Evolutionary conservation across 441 rosid species (phyloP).

Genomic region (Gossypium davidsonii): DNA sequence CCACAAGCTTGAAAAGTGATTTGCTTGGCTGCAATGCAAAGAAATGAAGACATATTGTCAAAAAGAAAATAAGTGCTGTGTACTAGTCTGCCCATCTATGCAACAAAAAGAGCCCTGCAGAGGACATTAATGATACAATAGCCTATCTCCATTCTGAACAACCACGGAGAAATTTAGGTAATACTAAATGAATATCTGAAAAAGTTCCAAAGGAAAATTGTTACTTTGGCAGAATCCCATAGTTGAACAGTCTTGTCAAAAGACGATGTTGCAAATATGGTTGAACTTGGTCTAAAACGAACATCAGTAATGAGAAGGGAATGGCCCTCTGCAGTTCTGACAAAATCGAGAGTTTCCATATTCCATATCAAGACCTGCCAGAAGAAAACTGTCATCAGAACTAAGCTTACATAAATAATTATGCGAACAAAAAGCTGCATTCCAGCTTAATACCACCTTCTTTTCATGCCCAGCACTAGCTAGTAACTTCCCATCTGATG

Average conservation of each 20-base stretch:
- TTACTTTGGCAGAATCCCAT: constrained; percentile 42
- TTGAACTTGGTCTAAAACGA: constrained; percentile 34
- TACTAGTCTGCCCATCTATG: not conserved
- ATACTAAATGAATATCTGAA: not conserved
- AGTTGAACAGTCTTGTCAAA: constrained; percentile 39
- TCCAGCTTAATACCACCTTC: constrained; percentile 26
- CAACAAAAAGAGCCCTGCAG: not conserved
- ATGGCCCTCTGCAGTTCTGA: constrained; percentile 26
- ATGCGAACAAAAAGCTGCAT: not conserved
- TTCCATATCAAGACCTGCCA: constrained; percentile 38
- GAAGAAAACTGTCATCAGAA: not conserved
- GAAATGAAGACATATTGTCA: not conserved
- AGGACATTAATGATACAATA: not conserved
- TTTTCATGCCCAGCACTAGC: constrained; percentile 44
- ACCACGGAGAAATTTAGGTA: not conserved
- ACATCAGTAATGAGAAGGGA: constrained; percentile 34
- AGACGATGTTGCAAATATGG: constrained; percentile 39
- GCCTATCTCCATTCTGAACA: not conserved
- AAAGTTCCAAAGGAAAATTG: not conserved
- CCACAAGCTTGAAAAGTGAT: constrained; percentile 28
- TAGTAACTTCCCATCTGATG: constrained; percentile 39
- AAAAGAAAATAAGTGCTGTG: not conserved
- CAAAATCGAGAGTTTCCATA: constrained; percentile 25
- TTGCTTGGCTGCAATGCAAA: constrained; percentile 25
- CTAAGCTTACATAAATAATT: not conserved